Evolutionary conservation across 202 grass and related monocot genomes (phyloP).

Genomic region (Hordeum pubiflorum): DNA sequence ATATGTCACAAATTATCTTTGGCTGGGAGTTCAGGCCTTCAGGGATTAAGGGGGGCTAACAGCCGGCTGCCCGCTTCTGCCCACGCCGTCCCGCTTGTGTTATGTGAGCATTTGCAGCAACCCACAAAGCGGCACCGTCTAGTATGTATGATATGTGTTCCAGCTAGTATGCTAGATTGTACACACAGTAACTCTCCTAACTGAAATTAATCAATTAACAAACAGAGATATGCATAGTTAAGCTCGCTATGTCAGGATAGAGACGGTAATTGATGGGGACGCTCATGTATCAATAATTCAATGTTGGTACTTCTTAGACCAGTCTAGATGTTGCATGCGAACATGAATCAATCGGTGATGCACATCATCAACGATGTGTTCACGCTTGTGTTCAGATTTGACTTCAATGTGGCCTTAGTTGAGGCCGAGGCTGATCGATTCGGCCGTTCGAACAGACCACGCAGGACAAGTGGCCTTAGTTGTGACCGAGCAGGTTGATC

Average conservation of each 20-base stretch:
- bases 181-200: neutral
- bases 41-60: neutral
- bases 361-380: neutral
- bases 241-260: neutral
- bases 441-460: neutral
- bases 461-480: neutral
- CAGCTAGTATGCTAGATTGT: neutral
- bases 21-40: neutral
- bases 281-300: neutral
- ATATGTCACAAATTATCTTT: neutral
- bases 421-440: neutral
- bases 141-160: neutral
- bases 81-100: neutral
- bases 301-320: neutral
- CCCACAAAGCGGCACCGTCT: neutral
- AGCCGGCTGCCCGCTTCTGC: neutral
- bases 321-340: neutral
- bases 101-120: neutral
- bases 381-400: neutral
- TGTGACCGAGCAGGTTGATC: neutral
- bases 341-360: neutral
- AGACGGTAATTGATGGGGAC: neutral
- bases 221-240: neutral
- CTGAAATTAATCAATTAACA: neutral
- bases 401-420: too few species aligned